Percentiles rank a stretch among this genome's conserved stretches.
phyloP scores from a whole-genome alignment of 2,329 filamentous ascomycete genomes.

The Pseudogymnoascus sp. region DNA sequence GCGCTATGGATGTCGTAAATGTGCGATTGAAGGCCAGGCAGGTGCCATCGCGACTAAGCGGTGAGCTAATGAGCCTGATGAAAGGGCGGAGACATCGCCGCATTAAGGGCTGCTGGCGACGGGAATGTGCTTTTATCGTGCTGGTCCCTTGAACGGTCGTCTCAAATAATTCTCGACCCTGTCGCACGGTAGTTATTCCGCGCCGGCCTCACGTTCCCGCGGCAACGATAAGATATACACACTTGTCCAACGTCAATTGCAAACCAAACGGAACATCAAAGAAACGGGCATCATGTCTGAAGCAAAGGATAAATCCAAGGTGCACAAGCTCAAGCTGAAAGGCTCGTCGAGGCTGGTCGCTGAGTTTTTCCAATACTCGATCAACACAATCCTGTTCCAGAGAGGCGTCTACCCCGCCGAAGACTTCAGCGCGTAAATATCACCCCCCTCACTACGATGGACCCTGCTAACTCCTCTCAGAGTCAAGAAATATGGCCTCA shows the following conservation, averaged over 20 bases:
- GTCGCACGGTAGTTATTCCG: constrained; percentile 6
- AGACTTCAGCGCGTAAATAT: constrained; percentile 79
- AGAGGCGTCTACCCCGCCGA: constrained; percentile 82
- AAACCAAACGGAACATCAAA: neutral
- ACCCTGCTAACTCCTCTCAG: constrained; percentile 30
- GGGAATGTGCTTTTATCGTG: neutral
- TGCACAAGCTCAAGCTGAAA: constrained; percentile 90
- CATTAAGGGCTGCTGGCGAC: constrained; percentile 22
- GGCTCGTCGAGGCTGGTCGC: constrained; percentile 79
- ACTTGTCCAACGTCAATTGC: neutral
- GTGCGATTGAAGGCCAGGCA: constrained; percentile 13
- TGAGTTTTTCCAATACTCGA: constrained; percentile 98
- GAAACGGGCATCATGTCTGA: constrained; percentile 21
- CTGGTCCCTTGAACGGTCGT: neutral
- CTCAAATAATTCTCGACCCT: constrained; percentile 6
- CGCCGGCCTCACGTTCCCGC: neutral
- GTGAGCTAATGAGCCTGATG: constrained; percentile 29
- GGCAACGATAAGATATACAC: constrained; percentile 3
- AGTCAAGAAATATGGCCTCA: constrained; percentile 98
- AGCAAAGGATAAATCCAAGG: constrained; percentile 68
- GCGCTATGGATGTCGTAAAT: constrained; percentile 26
- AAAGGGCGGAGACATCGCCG: constrained; percentile 30
- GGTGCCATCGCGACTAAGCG: constrained; percentile 25
- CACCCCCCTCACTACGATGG: neutral
- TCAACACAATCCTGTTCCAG: constrained; percentile 96